Evolutionary conservation across 1,284 basidiomycete species (phyloP).

Genomic region (Microbotryum scabiosae): DNA sequence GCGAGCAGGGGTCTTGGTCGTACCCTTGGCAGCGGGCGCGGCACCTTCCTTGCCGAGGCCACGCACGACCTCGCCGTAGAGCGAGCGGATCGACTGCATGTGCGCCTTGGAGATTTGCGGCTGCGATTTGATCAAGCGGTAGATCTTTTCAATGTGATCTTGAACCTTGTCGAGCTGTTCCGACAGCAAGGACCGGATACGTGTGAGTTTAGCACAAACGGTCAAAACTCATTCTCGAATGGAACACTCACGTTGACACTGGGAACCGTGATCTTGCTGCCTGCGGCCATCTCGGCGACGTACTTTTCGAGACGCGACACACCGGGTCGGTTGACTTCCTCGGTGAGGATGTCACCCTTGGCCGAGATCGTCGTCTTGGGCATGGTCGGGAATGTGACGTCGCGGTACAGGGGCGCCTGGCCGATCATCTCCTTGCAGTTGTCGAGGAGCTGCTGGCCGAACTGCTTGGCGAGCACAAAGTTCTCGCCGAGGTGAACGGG

Average conservation of each 20-base stretch:
- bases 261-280: conserved; percentile 61
- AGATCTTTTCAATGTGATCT: conserved; percentile 74
- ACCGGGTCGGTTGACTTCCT: conserved; percentile 86
- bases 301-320: conserved; percentile 97
- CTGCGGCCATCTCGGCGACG: conserved; percentile 80
- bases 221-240: not conserved
- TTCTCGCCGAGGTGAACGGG: conserved; percentile 69
- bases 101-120: conserved; percentile 93
- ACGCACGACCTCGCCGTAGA: conserved; percentile 89
- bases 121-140: conserved; percentile 94
- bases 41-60: conserved; percentile 46
- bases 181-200: not conserved
- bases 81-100: conserved; percentile 91
- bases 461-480: conserved; percentile 89
- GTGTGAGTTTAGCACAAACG: not conserved
- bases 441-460: conserved; percentile 90
- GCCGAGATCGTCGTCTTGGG: conserved; percentile 86
- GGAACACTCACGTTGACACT: conserved; percentile 53
- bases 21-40: conserved; percentile 15
- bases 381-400: conserved; percentile 96
- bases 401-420: conserved; percentile 82
- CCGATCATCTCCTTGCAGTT: conserved; percentile 79
- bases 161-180: conserved; percentile 76
- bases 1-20: conserved; percentile 42
- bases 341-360: conserved; percentile 90